These are phyloP conservation scores for Metarhizium guizhouense DNA, from an alignment of 2,329 filamentous ascomycete species.

Conservation along the genomic window DNA sequence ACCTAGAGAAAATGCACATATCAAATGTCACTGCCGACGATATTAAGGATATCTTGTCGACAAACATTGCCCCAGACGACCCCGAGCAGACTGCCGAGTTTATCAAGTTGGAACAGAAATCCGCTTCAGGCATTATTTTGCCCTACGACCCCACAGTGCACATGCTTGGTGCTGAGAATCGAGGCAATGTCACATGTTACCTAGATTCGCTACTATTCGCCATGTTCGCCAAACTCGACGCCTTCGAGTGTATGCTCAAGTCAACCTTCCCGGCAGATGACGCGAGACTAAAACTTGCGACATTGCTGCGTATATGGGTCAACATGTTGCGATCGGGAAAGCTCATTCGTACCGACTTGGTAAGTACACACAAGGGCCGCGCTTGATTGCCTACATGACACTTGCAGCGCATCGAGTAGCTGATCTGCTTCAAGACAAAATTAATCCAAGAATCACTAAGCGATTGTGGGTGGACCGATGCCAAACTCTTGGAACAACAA, in stretches of 20 bases:
- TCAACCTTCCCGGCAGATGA: slow-evolving; percentile 63
- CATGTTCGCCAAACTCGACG: slow-evolving; percentile 87
- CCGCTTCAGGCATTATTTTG: slow-evolving; percentile 68
- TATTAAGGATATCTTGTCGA: slow-evolving; percentile 45
- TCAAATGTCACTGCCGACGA: slow-evolving; percentile 46
- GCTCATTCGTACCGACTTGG: slow-evolving; percentile 77
- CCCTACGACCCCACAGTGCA: slow-evolving; percentile 62
- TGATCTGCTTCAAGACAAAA: slow-evolving; percentile 50
- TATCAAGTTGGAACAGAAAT: slow-evolving; percentile 69
- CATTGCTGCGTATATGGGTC: slow-evolving; percentile 79
- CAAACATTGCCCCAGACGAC: slow-evolving; percentile 59
- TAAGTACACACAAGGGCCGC: slow-evolving; percentile 24
- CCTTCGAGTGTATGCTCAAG: slow-evolving; percentile 88
- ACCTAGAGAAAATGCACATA: slow-evolving; percentile 34
- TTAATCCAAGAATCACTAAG: slow-evolving; percentile 74
- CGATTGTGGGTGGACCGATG: slow-evolving; percentile 83
- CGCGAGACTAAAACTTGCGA: slow-evolving; percentile 61
- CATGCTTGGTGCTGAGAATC: slow-evolving; percentile 80
- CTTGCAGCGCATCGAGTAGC: not conserved
- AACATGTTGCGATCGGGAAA: slow-evolving; percentile 82
- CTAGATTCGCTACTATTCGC: slow-evolving; percentile 85
- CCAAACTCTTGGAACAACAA: slow-evolving; percentile 70
- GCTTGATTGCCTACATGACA: not conserved
- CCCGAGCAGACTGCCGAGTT: slow-evolving; percentile 67
- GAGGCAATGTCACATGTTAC: slow-evolving; percentile 85